Evolutionary conservation across 2,329 filamentous ascomycete species (phyloP).

Genomic region (Colletotrichum sojae): DNA sequence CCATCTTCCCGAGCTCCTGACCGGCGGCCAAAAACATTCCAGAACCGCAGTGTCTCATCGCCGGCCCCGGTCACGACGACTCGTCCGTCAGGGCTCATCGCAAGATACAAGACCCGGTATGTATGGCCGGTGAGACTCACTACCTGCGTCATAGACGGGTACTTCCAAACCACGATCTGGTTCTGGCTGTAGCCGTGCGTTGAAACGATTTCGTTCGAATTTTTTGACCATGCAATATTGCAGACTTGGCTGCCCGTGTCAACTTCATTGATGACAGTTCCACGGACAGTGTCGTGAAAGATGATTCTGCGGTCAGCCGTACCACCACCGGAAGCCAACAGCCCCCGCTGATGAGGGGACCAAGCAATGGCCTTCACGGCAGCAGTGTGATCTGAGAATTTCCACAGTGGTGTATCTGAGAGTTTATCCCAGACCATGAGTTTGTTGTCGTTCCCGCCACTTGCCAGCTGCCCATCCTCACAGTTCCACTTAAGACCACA

Average conservation of each 20-base stretch:
- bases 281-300: slow-evolving; percentile 96
- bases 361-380: slow-evolving; percentile 98
- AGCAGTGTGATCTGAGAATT: slow-evolving; percentile 94
- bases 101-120: slow-evolving; percentile 94
- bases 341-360: slow-evolving; percentile 94
- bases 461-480: slow-evolving; percentile 94
- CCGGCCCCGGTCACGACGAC: slow-evolving; percentile 96
- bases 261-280: slow-evolving; percentile 84
- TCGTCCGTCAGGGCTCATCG: slow-evolving; percentile 96
- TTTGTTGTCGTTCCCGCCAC: slow-evolving; percentile 98
- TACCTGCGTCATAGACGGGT: slow-evolving; percentile 97
- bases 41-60: slow-evolving; percentile 96
- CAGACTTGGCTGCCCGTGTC: slow-evolving; percentile 99
- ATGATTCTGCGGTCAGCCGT: slow-evolving; percentile 97
- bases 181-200: slow-evolving; percentile 99
- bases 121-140: slow-evolving; percentile 96
- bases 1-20: slow-evolving; percentile 80
- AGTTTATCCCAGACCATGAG: slow-evolving; percentile 99
- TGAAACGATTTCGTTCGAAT: slow-evolving; percentile 96
- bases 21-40: slow-evolving; percentile 93
- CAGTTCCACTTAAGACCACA: slow-evolving; percentile 98
- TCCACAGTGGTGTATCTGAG: slow-evolving; percentile 91
- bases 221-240: slow-evolving; percentile 97
- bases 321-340: slow-evolving; percentile 95
- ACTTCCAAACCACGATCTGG: slow-evolving; percentile 99